phyloP scores from a whole-genome alignment of 305 asterid species.

The Lippia alba region DNA sequence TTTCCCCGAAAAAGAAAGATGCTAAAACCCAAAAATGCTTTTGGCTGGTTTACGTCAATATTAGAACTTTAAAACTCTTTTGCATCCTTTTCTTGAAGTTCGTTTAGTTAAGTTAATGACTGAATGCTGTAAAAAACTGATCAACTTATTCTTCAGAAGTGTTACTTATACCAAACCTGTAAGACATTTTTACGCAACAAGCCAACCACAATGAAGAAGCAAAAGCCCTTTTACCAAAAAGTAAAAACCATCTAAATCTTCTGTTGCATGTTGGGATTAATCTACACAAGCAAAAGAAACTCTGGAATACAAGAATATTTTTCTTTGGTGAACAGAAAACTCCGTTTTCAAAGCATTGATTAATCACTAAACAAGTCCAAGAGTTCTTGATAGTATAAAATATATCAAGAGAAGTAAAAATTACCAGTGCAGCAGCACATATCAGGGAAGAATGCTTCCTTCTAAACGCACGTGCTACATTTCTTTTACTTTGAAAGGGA shows the following conservation, averaged over 20 bases:
- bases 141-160: background rate
- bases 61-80: background rate
- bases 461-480: constrained; percentile 32
- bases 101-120: background rate
- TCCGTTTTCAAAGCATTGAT: constrained; percentile 2
- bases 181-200: background rate
- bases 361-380: constrained; percentile 2
- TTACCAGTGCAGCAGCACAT: constrained; percentile 75
- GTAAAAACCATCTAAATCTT: background rate
- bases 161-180: background rate
- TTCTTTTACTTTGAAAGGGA: constrained; percentile 40
- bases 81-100: background rate
- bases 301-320: background rate
- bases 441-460: constrained; percentile 46
- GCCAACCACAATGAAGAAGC: background rate
- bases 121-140: background rate
- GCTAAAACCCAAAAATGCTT: background rate
- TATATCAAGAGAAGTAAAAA: background rate
- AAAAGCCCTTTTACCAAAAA: background rate
- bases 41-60: background rate
- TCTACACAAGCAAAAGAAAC: constrained; percentile 4
- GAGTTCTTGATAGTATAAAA: background rate
- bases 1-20: no score
- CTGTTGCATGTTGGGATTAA: background rate
- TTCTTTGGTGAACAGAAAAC: background rate